Evolutionary conservation across 2,329 filamentous ascomycete species (phyloP).

Genomic region (Xylariaceae sp.): DNA sequence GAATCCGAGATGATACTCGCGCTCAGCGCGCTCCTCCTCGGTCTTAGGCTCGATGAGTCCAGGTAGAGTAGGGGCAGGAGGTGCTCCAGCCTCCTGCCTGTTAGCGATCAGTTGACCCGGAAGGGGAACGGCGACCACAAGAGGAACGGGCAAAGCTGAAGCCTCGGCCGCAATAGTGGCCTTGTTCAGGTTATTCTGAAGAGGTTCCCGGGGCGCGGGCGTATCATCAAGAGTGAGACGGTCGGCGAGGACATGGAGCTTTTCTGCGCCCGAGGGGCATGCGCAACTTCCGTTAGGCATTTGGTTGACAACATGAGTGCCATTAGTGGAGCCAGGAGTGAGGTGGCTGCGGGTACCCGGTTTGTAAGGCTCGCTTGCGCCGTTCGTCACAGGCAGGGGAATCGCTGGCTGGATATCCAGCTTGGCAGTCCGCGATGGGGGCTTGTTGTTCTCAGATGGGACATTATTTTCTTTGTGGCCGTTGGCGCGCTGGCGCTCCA

Average conservation of each 20-base stretch:
- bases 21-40: slow-evolving; percentile 34
- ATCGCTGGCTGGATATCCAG: slow-evolving; percentile 15
- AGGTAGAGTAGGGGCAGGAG: slow-evolving; percentile 22
- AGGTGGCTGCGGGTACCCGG: slow-evolving; percentile 29
- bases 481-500: slow-evolving; percentile 7
- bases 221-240: slow-evolving; percentile 23
- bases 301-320: slow-evolving; percentile 12
- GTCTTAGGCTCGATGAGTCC: slow-evolving; percentile 31
- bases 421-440: slow-evolving; percentile 4
- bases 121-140: slow-evolving; percentile 23
- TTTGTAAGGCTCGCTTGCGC: slow-evolving; percentile 21
- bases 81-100: slow-evolving; percentile 14
- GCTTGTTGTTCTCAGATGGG: slow-evolving; percentile 6
- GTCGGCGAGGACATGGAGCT: slow-evolving; percentile 17
- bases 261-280: slow-evolving; percentile 8
- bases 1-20: slow-evolving; percentile 50
- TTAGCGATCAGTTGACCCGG: slow-evolving; percentile 15
- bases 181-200: slow-evolving; percentile 14
- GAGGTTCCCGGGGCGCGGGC: slow-evolving; percentile 6
- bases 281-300: slow-evolving; percentile 10
- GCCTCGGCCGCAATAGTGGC: slow-evolving; percentile 19
- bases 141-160: slow-evolving; percentile 22
- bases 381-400: slow-evolving; percentile 18
- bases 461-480: slow-evolving; percentile 19
- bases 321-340: slow-evolving; percentile 12